Conservation (phyloP, 2,329 filamentous ascomycete genomes). For the Hypoxylon sp. region DNA sequence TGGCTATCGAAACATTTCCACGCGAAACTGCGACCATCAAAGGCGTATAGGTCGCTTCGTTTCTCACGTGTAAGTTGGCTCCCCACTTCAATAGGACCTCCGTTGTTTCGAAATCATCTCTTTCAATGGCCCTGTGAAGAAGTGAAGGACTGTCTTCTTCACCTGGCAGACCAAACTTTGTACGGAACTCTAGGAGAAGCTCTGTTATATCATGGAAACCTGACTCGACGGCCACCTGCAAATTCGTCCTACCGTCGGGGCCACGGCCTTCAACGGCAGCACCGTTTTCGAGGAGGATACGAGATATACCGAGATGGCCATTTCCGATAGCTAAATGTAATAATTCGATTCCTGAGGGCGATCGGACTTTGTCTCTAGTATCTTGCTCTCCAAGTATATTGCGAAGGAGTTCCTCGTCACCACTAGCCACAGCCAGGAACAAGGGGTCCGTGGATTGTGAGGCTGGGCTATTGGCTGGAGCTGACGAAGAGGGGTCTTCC, state of each 20-base stretch:
- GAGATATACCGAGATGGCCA: not conserved
- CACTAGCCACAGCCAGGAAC: not conserved
- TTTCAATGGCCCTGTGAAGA: not conserved
- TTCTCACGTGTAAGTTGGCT: not conserved
- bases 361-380: not conserved
- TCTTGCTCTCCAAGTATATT: not conserved
- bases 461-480: not conserved
- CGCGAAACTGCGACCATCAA: not conserved
- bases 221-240: constrained; percentile 4
- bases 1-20: not conserved
- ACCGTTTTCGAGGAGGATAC: not conserved
- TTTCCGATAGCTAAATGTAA: not conserved
- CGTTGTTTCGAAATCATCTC: not conserved
- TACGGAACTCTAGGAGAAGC: not conserved
- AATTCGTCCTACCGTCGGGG: not conserved
- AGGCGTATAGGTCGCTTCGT: not conserved
- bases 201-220: not conserved
- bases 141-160: not conserved
- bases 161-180: not conserved
- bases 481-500: not conserved
- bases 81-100: not conserved
- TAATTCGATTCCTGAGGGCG: not conserved
- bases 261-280: not conserved
- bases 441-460: not conserved
- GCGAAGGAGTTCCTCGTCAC: not conserved